Evolutionary conservation across 306 rosid genomes (phyloP).

Genomic region (Hippophae tibetana): DNA sequence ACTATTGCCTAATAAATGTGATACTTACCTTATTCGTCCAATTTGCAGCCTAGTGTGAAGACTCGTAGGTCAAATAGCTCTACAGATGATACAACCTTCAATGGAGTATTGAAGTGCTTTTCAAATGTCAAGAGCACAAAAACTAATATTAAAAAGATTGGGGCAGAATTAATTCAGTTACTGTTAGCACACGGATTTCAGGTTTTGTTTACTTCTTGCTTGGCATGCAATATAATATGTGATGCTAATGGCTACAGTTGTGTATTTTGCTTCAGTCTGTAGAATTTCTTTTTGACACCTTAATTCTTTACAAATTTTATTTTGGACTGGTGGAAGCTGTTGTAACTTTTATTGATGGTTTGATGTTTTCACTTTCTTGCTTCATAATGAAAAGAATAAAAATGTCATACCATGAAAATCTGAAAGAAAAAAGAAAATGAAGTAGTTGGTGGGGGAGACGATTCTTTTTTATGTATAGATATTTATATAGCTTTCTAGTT

Average conservation of each 20-base stretch:
- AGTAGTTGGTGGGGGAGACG: no score
- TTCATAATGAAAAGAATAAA: no score
- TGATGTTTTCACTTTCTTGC: no score
- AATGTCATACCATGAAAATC: no score
- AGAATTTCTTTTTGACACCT: neutral
- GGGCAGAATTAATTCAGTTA: constrained; percentile 48
- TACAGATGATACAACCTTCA: constrained; percentile 45
- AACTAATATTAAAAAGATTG: constrained; percentile 55
- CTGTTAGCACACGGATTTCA: constrained; percentile 82
- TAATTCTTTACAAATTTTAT: no score
- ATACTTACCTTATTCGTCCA: constrained; percentile 11
- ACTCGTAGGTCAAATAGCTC: constrained; percentile 51
- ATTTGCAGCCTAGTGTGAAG: constrained; percentile 64
- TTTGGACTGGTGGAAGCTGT: no score
- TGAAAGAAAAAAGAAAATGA: no score
- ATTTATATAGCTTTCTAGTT: no score
- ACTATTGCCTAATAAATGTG: neutral
- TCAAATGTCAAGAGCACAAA: constrained; percentile 45
- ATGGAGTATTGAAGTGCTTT: constrained; percentile 61
- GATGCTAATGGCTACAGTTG: neutral
- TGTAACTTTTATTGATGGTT: no score
- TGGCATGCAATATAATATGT: neutral
- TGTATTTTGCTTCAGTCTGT: neutral
- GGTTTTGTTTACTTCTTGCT: constrained; percentile 36
- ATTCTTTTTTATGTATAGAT: no score